Percentiles rank a stretch among this genome's conserved stretches.
Conservation (phyloP, 805 yeast species). For the Kluyveromyces nonfermentans region DNA sequence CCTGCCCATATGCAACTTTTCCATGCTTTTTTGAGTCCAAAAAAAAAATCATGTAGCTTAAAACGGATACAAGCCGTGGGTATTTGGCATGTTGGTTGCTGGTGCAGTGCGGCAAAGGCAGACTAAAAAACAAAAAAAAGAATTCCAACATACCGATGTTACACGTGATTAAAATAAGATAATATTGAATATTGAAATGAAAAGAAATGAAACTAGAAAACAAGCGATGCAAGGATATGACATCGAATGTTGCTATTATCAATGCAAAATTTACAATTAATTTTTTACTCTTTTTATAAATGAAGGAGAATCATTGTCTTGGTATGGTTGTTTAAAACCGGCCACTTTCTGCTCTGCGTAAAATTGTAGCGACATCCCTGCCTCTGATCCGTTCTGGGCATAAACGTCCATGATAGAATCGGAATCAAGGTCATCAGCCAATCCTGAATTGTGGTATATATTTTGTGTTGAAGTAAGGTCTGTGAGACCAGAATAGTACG, state of each 20-base stretch:
- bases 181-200: no score
- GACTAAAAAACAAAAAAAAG: no score
- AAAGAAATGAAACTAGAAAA: no score
- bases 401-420: constrained; percentile 8
- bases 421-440: constrained; percentile 22
- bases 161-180: no score
- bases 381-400: constrained; percentile 11
- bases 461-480: constrained; percentile 12
- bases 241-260: not conserved
- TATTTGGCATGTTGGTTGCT: no score
- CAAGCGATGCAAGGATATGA: not conserved
- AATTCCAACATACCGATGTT: no score
- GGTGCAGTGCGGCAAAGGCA: not conserved
- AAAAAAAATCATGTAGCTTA: no score
- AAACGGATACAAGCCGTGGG: no score
- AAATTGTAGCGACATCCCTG: constrained; percentile 22
- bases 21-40: not conserved
- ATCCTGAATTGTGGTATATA: constrained; percentile 15
- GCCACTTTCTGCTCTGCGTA: constrained; percentile 7
- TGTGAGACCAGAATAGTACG: constrained; percentile 12
- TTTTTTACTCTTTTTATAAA: not conserved
- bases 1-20: not conserved
- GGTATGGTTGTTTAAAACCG: constrained; percentile 6
- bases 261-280: not conserved
- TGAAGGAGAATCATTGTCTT: not conserved